Evolutionary conservation across 2,329 filamentous ascomycete species (phyloP), one percentile per base, ranked within the genome.

Genomic region (Tolypocladium inflatum): DNA sequence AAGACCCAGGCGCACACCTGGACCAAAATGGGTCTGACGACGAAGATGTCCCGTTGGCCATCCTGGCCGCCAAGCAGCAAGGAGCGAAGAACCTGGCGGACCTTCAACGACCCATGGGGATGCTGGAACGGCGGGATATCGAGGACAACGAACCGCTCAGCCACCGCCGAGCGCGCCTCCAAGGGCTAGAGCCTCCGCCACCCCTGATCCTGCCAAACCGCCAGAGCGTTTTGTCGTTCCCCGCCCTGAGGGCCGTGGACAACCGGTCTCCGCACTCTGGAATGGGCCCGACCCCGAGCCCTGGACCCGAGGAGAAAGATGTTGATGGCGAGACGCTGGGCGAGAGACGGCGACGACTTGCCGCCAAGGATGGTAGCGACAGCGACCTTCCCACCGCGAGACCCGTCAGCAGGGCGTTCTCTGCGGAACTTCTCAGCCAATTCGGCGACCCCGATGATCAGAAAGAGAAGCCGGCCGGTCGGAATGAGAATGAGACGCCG

Each of bases 121-220:
- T 94, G 58, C 86, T 94, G 78, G 89, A 95, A 68, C 85, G 84
- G 65, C 85, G 90, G 53, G 88, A 95, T 59, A 76, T 94, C 63
- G 94, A 99, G 70, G 94, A 99, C 66, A 94, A 91, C 57, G 94
- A 97, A 70, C 92, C 94, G 0, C 77, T 97, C 23, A 91, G 88
- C 65, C 81, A 81, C 43, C 86, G 92, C 3, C 85, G 90, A 54
- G 88, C 87, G 45, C 82, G 92, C 58, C 78, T 97, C 8, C 81
- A 87, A 50, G 90, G 89, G 42, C 78, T 81, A 19, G 76, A 78
- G 50, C 79, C 80, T 21, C 72, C 74, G 50, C 72, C 48, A 7
- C 48, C 74, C 0, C 69, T 74, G 8, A 69, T 68, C 6, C 64
- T 70, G 57, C 71, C 69, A 55, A 75, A 76, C 55, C 76, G 74